These are phyloP conservation scores for Turritis glabra DNA, from an alignment of 345 rosid species.

Conservation along the genomic window DNA sequence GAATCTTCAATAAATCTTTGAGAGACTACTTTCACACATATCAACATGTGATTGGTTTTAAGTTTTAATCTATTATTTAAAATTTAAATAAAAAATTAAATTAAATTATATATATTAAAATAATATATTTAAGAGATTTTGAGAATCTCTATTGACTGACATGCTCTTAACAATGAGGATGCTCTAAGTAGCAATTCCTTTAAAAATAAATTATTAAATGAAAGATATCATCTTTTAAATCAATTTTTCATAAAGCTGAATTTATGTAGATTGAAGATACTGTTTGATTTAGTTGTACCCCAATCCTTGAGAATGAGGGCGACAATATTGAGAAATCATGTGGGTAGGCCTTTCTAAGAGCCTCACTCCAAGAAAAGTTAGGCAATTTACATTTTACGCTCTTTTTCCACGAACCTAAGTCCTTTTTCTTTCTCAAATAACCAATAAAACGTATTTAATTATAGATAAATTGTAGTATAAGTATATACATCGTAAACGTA, in stretches of 20 bases:
- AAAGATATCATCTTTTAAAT: not conserved
- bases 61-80: too few relatives aligned
- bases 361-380: constrained; percentile 13
- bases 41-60: too few relatives aligned
- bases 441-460: not conserved
- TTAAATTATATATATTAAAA: too few relatives aligned
- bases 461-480: not conserved
- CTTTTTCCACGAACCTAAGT: constrained; percentile 1
- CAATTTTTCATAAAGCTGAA: not conserved
- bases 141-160: too few relatives aligned
- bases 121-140: too few relatives aligned
- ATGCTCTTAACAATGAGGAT: too few relatives aligned
- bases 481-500: not conserved
- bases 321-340: constrained; percentile 36
- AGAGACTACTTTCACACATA: too few relatives aligned
- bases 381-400: constrained; percentile 20
- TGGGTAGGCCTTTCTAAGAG: constrained; percentile 34
- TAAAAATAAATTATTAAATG: not conserved
- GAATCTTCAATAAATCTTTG: too few relatives aligned
- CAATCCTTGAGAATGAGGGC: constrained; percentile 28
- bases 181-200: not conserved
- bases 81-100: too few relatives aligned
- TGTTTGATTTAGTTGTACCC: constrained; percentile 34
- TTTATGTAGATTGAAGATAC: constrained; percentile 22
- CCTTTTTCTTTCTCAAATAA: not conserved